Conservation (phyloP, 2,329 filamentous ascomycete genomes). For the Aureobasidium sp. region DNA sequence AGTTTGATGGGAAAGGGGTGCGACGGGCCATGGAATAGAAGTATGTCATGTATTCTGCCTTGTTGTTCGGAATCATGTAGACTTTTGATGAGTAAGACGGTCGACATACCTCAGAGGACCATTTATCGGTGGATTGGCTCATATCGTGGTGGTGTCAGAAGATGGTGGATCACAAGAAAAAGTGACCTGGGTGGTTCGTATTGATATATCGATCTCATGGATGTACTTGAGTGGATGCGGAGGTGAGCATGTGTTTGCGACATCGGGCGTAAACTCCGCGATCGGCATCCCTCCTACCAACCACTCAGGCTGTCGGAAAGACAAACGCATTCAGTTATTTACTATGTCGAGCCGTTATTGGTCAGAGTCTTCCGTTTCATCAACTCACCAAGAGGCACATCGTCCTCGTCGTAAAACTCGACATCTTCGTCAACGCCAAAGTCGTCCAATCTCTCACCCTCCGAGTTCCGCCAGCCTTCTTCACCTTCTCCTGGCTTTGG, state of each 20-base stretch:
- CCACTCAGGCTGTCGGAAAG: neutral
- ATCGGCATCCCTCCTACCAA: neutral
- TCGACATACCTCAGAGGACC: neutral
- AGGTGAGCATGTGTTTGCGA: neutral
- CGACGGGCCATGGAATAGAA: too few relatives aligned
- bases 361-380: constrained; percentile 44
- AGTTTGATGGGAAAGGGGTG: too few relatives aligned
- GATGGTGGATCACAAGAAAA: too few relatives aligned
- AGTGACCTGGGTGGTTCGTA: neutral
- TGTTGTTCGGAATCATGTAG: neutral
- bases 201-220: neutral
- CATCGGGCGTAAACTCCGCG: neutral
- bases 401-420: constrained; percentile 58
- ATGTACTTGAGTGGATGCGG: neutral
- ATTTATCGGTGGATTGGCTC: constrained; percentile 5
- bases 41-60: too few relatives aligned
- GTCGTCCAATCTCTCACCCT: constrained; percentile 65
- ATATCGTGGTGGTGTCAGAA: neutral
- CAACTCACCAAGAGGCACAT: constrained; percentile 62
- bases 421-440: constrained; percentile 73
- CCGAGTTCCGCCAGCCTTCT: constrained; percentile 61
- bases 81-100: neutral
- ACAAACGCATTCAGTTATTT: neutral
- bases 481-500: constrained; percentile 35
- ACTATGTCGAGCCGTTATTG: neutral